phyloP scores from a whole-genome alignment of 2,329 filamentous ascomycete genomes.

The Arthroderma sp. region DNA sequence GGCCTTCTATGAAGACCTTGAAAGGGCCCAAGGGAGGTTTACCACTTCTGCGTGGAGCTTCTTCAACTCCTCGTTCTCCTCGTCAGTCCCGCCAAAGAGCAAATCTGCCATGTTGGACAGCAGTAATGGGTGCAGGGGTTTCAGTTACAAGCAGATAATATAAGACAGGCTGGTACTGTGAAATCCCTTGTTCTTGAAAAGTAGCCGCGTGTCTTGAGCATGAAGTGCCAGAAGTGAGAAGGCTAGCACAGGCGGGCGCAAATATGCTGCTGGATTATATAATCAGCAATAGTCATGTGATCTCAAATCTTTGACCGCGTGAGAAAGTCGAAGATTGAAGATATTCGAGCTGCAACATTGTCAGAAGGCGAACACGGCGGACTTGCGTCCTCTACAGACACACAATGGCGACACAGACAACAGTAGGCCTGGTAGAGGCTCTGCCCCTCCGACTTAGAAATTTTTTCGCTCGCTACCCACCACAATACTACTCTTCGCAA shows the following conservation, averaged over 20 bases:
- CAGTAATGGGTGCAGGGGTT: neutral
- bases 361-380: neutral
- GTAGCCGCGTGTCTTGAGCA: neutral
- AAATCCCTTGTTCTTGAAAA: neutral
- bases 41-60: conserved; percentile 69
- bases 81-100: conserved; percentile 60
- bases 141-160: neutral
- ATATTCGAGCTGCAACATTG: neutral
- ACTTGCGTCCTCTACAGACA: neutral
- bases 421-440: conserved; percentile 46
- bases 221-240: neutral
- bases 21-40: conserved; percentile 26
- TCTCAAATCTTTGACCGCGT: neutral
- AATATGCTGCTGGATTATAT: neutral
- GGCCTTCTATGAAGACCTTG: neutral
- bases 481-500: conserved; percentile 39
- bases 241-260: conserved; percentile 5
- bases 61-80: conserved; percentile 71
- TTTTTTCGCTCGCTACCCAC: conserved; percentile 86
- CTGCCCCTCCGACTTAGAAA: conserved; percentile 67
- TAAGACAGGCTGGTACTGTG: neutral
- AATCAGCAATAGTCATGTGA: neutral
- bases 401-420: conserved; percentile 13
- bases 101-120: conserved; percentile 53
- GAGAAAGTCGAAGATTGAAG: neutral